Conservation (phyloP, 495 filamentous ascomycete genomes). For the Cercophora newfieldiana region DNA sequence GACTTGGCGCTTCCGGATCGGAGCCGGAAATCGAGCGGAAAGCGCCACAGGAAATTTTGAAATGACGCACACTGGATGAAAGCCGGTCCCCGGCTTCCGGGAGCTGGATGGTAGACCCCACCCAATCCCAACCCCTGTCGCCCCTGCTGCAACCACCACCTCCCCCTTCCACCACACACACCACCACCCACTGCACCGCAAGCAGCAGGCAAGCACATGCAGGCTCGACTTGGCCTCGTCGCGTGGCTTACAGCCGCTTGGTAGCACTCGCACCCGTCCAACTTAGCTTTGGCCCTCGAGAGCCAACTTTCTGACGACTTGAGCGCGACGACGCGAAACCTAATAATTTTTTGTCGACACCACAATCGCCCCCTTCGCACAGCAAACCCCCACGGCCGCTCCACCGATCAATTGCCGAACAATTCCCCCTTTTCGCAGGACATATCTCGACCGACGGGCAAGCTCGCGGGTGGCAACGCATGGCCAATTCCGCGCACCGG, state of each 20-base stretch:
- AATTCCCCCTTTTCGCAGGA: not conserved
- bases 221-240: conserved; percentile 14
- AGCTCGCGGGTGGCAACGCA: conserved; percentile 37
- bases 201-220: conserved; percentile 13
- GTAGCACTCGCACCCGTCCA: not conserved
- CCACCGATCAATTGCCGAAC: not conserved
- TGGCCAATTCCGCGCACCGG: conserved; percentile 54
- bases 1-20: conserved; percentile 4
- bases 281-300: not conserved
- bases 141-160: conserved; percentile 2
- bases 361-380: not conserved
- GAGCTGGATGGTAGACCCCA: not conserved
- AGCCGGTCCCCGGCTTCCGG: not conserved
- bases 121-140: conserved; percentile 20
- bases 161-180: not conserved
- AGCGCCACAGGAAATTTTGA: conserved; percentile 1
- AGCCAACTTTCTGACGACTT: not conserved
- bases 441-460: conserved; percentile 6
- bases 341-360: not conserved
- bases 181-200: not conserved
- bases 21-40: conserved; percentile 11
- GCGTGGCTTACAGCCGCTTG: conserved; percentile 17
- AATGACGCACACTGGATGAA: conserved; percentile 16
- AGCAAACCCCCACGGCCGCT: not conserved
- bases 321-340: conserved; percentile 8